Conservation (phyloP, 129 eudicot genomes). For the Ambrosia artemisiifolia region DNA sequence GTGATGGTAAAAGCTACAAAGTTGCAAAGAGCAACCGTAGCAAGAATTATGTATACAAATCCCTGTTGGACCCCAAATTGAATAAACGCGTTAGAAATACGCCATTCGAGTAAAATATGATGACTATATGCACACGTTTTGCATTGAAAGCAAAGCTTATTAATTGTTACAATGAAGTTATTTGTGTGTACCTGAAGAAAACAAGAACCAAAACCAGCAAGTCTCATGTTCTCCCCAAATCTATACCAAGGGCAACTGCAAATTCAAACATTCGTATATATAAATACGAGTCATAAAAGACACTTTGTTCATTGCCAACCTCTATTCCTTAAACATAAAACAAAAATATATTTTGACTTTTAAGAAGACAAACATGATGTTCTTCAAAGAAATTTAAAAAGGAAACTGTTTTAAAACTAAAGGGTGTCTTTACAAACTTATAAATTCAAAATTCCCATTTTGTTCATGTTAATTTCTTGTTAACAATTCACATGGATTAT, state of each 20-base stretch:
- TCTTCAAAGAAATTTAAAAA: neutral
- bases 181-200: conserved; percentile 61
- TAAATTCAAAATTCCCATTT: neutral
- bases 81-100: conserved; percentile 14
- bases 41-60: conserved; percentile 42
- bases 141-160: neutral
- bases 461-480: neutral
- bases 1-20: conserved; percentile 49
- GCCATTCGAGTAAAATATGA: neutral
- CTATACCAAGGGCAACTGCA: conserved; percentile 95
- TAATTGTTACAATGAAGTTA: neutral
- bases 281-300: neutral
- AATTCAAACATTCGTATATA: conserved; percentile 14
- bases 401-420: neutral
- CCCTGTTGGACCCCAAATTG: conserved; percentile 50
- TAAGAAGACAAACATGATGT: conserved; percentile 1
- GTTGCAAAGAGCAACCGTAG: conserved; percentile 50
- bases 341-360: neutral
- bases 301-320: neutral
- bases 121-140: neutral
- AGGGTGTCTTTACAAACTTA: neutral
- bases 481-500: neutral
- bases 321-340: neutral
- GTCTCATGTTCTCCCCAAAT: conserved; percentile 92
- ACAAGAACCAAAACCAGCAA: conserved; percentile 90